A percentile compares a stretch with the other conserved stretches of the same genome.
These are phyloP conservation scores for Leishmania major DNA, from an alignment of 208 protist genomes.

Conservation along the genomic window DNA sequence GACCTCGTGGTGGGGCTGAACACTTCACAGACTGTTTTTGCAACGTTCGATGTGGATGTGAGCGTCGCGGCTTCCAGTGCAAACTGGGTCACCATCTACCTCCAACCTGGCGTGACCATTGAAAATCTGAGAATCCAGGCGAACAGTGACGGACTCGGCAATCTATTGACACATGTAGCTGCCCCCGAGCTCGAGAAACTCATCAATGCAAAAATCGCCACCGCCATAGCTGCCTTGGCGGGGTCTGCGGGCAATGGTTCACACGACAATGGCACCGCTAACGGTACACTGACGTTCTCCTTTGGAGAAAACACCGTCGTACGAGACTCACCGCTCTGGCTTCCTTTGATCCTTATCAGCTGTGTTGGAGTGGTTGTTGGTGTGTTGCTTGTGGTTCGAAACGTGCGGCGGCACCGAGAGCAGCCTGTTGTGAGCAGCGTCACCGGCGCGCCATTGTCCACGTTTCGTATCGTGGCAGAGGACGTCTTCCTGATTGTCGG, in stretches of 20 bases:
- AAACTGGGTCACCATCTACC: constrained; percentile 24
- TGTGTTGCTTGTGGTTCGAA: constrained; percentile 15
- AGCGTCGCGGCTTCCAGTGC: constrained; percentile 7
- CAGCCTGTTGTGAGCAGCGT: constrained; percentile 19
- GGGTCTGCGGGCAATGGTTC: background rate
- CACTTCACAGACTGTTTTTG: background rate
- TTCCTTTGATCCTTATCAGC: constrained; percentile 1
- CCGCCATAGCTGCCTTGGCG: background rate
- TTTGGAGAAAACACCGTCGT: constrained; percentile 17
- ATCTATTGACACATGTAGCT: background rate
- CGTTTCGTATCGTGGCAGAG: constrained; percentile 40
- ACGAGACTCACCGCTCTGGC: constrained; percentile 5
- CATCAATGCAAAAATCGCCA: constrained; percentile 16
- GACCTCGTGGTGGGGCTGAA: constrained; percentile 1
- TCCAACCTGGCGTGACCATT: constrained; percentile 11
- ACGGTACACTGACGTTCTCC: constrained; percentile 4
- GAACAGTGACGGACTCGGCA: constrained; percentile 4
- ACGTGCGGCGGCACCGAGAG: constrained; percentile 16
- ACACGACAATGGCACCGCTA: background rate
- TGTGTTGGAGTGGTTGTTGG: background rate
- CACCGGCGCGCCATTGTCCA: constrained; percentile 23
- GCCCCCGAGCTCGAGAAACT: background rate
- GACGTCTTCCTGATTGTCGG: constrained; percentile 42
- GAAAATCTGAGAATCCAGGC: background rate
- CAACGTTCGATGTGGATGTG: background rate